Conservation (phyloP, 805 yeast species). For the Tetrapisispora phaffii region DNA sequence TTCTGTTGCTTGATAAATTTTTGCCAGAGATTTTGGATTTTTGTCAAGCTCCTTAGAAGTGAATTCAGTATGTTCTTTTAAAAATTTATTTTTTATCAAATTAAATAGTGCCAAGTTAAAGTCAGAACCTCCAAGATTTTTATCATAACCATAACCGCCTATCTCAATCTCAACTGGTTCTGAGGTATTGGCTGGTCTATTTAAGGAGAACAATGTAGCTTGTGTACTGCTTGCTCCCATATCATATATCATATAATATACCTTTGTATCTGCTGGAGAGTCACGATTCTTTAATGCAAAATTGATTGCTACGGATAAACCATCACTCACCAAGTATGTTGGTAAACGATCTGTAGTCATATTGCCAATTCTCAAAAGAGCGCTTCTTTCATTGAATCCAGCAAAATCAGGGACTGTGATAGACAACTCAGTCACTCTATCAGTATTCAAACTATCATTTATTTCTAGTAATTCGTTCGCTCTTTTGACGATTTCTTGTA, state of each 20-base stretch:
- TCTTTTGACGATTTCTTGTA: constrained; percentile 53
- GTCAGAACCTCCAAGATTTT: constrained; percentile 63
- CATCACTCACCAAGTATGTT: constrained; percentile 69
- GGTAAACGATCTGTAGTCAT: constrained; percentile 48
- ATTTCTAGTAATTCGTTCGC: constrained; percentile 53
- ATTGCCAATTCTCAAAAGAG: constrained; percentile 63
- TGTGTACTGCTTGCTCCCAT: constrained; percentile 88
- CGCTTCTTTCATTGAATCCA: constrained; percentile 52
- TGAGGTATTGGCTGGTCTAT: constrained; percentile 34
- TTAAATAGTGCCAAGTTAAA: constrained; percentile 60
- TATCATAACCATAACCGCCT: constrained; percentile 62
- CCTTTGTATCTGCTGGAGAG: constrained; percentile 29
- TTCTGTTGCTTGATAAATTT: constrained; percentile 75
- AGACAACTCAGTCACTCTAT: constrained; percentile 47
- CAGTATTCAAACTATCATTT: constrained; percentile 40
- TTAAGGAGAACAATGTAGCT: constrained; percentile 68
- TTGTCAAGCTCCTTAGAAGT: constrained; percentile 32
- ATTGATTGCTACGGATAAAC: constrained; percentile 81
- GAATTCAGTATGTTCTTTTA: constrained; percentile 34
- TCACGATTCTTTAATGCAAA: constrained; percentile 39
- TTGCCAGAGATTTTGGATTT: constrained; percentile 51
- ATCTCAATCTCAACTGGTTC: constrained; percentile 44
- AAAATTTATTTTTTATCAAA: constrained; percentile 50
- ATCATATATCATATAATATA: constrained; percentile 67
- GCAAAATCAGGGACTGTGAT: constrained; percentile 72